Conservation (phyloP, 495 filamentous ascomycete species). For the Letharia columbiana region DNA sequence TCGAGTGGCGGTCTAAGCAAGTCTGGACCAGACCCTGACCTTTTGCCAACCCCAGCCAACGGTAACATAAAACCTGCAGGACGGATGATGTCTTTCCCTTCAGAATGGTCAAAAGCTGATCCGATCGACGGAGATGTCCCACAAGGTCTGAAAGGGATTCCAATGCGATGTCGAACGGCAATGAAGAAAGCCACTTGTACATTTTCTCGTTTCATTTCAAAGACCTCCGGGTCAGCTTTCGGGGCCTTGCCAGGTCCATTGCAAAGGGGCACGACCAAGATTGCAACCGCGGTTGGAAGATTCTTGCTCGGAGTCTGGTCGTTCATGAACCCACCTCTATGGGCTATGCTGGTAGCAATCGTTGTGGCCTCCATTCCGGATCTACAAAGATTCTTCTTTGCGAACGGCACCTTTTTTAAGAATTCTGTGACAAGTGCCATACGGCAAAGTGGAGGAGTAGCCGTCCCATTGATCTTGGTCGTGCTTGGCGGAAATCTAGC, state of each 20-base stretch:
- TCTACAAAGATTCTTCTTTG: constrained; percentile 79
- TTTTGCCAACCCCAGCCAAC: constrained; percentile 27
- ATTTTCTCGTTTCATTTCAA: background rate
- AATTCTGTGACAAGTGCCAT: constrained; percentile 90
- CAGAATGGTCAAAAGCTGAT: constrained; percentile 18
- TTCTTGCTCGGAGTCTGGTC: constrained; percentile 66
- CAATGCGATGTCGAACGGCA: constrained; percentile 5
- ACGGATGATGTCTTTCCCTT: constrained; percentile 12
- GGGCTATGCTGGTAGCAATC: constrained; percentile 88
- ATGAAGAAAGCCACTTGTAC: background rate
- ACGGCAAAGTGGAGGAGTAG: constrained; percentile 75
- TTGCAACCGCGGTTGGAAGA: constrained; percentile 35
- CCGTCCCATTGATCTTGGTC: constrained; percentile 92
- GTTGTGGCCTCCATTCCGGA: constrained; percentile 82
- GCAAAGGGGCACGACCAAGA: constrained; percentile 43
- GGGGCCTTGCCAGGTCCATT: constrained; percentile 48
- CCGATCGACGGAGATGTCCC: background rate
- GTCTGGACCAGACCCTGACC: constrained; percentile 15
- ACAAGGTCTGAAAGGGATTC: constrained; percentile 9
- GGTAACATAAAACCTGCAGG: constrained; percentile 26
- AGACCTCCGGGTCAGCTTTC: constrained; percentile 25
- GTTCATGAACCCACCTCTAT: constrained; percentile 97
- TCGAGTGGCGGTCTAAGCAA: constrained; percentile 10
- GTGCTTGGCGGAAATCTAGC: constrained; percentile 91
- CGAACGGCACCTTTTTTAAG: constrained; percentile 78